These are phyloP conservation scores for Bassia scoparia DNA, from an alignment of 148 eudicot species.

Conservation along the genomic window DNA sequence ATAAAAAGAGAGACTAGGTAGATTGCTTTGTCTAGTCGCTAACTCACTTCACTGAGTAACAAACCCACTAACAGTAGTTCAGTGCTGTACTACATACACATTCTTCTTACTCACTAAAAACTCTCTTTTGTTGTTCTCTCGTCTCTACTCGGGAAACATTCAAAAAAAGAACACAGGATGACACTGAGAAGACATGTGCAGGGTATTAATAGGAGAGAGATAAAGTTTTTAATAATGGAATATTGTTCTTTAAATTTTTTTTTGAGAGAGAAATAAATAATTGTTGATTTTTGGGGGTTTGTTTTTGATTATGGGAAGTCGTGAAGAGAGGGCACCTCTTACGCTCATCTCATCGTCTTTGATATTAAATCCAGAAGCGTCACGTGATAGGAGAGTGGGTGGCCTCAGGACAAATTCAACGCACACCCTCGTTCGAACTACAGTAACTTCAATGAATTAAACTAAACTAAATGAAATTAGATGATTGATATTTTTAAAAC, in stretches of 20 bases:
- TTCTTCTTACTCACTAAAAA: too few relatives aligned
- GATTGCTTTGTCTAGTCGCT: not conserved
- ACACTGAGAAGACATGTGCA: conserved; percentile 32
- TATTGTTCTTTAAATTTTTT: not conserved
- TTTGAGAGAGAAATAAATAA: not conserved
- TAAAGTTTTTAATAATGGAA: not conserved
- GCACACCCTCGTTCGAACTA: too few relatives aligned
- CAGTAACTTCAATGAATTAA: too few relatives aligned
- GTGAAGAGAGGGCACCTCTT: conserved; percentile 10
- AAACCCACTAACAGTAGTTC: too few relatives aligned
- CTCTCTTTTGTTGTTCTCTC: conserved; percentile 1
- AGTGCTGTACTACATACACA: not conserved
- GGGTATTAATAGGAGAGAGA: conserved; percentile 13
- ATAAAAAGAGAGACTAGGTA: too few relatives aligned
- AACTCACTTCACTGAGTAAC: too few relatives aligned
- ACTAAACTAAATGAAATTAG: too few relatives aligned
- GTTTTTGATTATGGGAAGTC: not conserved
- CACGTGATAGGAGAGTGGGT: conserved; percentile 35
- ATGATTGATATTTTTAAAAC: too few relatives aligned
- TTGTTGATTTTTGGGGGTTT: not conserved
- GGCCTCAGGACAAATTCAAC: conserved; percentile 19
- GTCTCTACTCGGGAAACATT: conserved; percentile 15
- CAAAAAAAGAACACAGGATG: conserved; percentile 20
- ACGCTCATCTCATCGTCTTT: conserved; percentile 24
- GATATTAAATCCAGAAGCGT: conserved; percentile 16